Percentiles rank a stretch among this genome's conserved stretches.
Conservation (phyloP, 2,329 filamentous ascomycete species). For the Magnaporthales sp. region DNA sequence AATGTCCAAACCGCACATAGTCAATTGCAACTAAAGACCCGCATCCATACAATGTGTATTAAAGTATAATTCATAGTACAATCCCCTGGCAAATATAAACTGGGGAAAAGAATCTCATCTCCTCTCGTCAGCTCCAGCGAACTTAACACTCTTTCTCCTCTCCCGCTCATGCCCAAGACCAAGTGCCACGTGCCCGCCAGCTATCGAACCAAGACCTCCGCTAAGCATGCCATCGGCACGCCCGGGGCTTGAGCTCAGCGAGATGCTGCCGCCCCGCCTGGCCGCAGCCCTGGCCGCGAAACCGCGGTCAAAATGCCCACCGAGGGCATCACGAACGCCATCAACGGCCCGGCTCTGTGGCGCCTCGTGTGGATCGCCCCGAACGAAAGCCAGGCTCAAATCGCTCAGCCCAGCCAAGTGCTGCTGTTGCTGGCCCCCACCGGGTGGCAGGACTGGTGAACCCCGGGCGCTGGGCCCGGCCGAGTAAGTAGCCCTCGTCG, state of each 20-base stretch:
- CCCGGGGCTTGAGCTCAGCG: constrained; percentile 43
- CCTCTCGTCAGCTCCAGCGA: constrained; percentile 35
- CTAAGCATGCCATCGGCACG: constrained; percentile 18
- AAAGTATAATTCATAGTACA: neutral
- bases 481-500: constrained; percentile 3
- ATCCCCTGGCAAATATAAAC: neutral
- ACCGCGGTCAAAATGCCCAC: constrained; percentile 15
- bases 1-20: neutral
- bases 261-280: constrained; percentile 18
- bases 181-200: neutral
- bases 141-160: constrained; percentile 57
- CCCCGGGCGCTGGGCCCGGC: constrained; percentile 1
- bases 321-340: constrained; percentile 45
- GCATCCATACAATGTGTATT: neutral
- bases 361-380: constrained; percentile 44
- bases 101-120: constrained; percentile 10
- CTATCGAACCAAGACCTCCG: neutral
- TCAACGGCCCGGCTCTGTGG: constrained; percentile 53
- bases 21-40: neutral
- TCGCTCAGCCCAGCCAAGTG: neutral
- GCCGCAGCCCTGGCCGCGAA: constrained; percentile 4
- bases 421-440: constrained; percentile 3
- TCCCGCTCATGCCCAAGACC: constrained; percentile 29
- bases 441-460: constrained; percentile 1
- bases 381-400: constrained; percentile 16